Base-by-base conservation (phyloP, 2,329 filamentous ascomycete genomes). In the Didymella pinodella region DNA sequence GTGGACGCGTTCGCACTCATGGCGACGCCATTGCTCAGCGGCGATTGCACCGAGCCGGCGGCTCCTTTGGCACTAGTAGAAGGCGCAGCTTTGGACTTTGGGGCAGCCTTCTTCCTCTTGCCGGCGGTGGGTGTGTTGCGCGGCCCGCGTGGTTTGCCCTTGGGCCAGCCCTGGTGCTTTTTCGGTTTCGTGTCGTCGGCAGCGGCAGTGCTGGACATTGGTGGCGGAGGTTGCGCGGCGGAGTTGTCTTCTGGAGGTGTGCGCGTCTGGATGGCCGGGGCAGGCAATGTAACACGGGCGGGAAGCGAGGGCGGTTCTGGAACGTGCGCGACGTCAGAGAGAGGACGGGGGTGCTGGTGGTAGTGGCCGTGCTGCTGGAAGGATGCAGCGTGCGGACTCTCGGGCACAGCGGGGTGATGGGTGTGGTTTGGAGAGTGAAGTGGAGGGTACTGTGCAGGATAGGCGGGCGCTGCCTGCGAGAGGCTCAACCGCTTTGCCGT, bases 131-230 rank as follows among this genome's bases (percentile, higher is more conserved):
- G 73, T 25, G 74, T 70, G 28, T 62, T 68, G 44, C 77, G 76
- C 48, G 79, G 67, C 8, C 76, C 77, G 45, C 79, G 74, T 14
- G 80, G 75, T 61, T 82, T 82, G 34, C 79, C 80, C 65, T 82
- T 83, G 12, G 79, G 78, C 78, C 76, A 79, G 12, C 78, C 78
- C 59, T 79, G 75, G 55, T 74, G 69, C 55, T 72, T 73, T 55
- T 76, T 78, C 2, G 69, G 61, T 58, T 75, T 77, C 29, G 54
- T 2, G 44, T 58, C 50, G 26, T 54, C 47, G 32, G 38, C 12
- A 31, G 8, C 25, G 38, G 43, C 43, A 0, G 53, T 41, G 38
- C 12, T 48, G 48, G 57, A 52, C 48, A 48, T 49, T 44, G 67
- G 63, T 34, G 59, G 54, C 3, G 34, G 57, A 36, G 65, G 59